These are phyloP conservation scores for Schizothecium vesticola DNA, from an alignment of 495 filamentous ascomycete genomes.

Conservation along the genomic window DNA sequence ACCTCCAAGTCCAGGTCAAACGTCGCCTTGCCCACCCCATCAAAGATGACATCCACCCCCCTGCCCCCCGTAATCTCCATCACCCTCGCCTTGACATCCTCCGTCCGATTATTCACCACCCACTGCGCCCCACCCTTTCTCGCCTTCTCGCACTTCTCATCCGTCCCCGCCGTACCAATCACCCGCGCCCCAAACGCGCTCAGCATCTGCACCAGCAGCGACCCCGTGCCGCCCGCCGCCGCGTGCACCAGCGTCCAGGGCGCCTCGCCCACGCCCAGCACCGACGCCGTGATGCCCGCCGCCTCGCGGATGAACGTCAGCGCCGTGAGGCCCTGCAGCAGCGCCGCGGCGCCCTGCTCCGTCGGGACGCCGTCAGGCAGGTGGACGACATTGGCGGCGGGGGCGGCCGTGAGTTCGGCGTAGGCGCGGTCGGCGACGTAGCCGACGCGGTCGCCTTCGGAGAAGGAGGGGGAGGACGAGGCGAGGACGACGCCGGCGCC, in stretches of 20 bases:
- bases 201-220: conserved; percentile 72
- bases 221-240: conserved; percentile 83
- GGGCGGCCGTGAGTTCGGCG: conserved; percentile 65
- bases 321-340: conserved; percentile 85
- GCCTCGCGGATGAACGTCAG: conserved; percentile 75
- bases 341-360: conserved; percentile 58
- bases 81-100: conserved; percentile 60
- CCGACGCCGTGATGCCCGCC: conserved; percentile 54
- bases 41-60: conserved; percentile 79
- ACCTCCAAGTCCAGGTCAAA: conserved; percentile 79
- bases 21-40: conserved; percentile 81
- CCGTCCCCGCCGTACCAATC: conserved; percentile 76
- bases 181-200: conserved; percentile 65
- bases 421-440: conserved; percentile 60
- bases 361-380: conserved; percentile 60
- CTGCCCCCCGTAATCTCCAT: conserved; percentile 63
- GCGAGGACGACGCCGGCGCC: conserved; percentile 49
- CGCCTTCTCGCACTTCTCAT: conserved; percentile 67
- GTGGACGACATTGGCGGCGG: conserved; percentile 51
- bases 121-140: conserved; percentile 63
- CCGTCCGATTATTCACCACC: conserved; percentile 64
- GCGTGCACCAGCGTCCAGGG: conserved; percentile 89
- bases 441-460: conserved; percentile 62
- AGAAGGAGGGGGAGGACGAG: conserved; percentile 40
- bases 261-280: conserved; percentile 33